A percentile compares a stretch with the other conserved stretches of the same genome.
Conservation (phyloP, 345 rosid genomes). For the Pelargonium nanum region DNA sequence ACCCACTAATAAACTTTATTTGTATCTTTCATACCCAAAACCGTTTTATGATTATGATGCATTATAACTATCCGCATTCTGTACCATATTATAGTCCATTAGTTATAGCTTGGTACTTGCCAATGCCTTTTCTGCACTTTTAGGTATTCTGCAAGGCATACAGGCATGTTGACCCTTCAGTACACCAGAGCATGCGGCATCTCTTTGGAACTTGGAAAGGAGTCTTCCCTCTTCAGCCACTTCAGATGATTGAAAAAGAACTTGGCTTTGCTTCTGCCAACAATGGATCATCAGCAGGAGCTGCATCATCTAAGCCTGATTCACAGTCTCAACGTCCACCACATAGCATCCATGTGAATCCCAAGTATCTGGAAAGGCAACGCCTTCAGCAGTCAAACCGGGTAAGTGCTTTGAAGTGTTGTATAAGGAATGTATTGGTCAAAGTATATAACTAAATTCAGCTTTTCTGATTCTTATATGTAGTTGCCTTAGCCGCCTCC, state of each 20-base stretch:
- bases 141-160: conserved; percentile 91
- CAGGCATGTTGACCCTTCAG: conserved; percentile 70
- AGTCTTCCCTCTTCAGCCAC: conserved; percentile 70
- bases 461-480: not conserved
- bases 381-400: conserved; percentile 77
- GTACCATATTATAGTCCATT: not conserved
- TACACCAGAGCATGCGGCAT: conserved; percentile 82
- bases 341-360: conserved; percentile 95
- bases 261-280: conserved; percentile 62
- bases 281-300: conserved; percentile 54
- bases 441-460: no score
- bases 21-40: no score
- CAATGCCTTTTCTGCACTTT: conserved; percentile 8
- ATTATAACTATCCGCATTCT: no score
- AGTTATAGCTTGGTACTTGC: not conserved
- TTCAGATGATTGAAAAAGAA: conserved; percentile 78
- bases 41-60: no score
- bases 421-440: not conserved
- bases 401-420: conserved; percentile 30
- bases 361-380: conserved; percentile 91
- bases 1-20: no score
- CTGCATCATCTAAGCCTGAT: conserved; percentile 49
- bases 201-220: conserved; percentile 99
- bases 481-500: not conserved
- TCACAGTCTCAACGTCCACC: conserved; percentile 61